Percentiles rank a stretch among this genome's conserved stretches.
Evolutionary conservation across 768 basidiomycete species (phyloP).

Genomic region (Podaxis carcinomalis): DNA sequence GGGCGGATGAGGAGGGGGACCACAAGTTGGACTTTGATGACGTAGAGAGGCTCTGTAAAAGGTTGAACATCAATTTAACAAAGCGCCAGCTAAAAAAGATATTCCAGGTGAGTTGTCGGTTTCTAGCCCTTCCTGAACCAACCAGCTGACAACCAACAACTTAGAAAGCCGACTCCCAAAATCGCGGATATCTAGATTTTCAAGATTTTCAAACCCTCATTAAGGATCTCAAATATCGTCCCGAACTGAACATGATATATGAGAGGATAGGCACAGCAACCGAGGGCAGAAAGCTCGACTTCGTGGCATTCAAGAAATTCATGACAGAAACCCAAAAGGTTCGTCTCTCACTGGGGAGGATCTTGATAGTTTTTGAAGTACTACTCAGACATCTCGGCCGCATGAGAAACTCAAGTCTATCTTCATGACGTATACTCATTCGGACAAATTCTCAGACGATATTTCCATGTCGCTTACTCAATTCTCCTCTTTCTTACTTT

Average conservation of each 20-base stretch:
- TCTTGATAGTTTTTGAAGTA: not conserved
- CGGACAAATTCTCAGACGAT: constrained; percentile 6
- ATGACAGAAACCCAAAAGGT: constrained; percentile 43
- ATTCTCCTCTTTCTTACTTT: constrained; percentile 79
- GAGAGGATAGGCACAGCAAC: constrained; percentile 23
- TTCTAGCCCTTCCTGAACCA: not conserved
- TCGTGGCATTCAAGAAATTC: constrained; percentile 39
- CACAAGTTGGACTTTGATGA: constrained; percentile 67
- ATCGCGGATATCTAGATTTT: constrained; percentile 66
- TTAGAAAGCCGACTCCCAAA: constrained; percentile 60
- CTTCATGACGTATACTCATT: constrained; percentile 30
- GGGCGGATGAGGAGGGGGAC: constrained; percentile 58
- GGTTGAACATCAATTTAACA: constrained; percentile 62
- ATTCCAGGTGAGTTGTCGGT: constrained; percentile 47
- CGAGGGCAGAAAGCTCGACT: constrained; percentile 32
- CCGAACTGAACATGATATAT: constrained; percentile 73
- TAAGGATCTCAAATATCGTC: constrained; percentile 76
- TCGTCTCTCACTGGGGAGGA: not conserved
- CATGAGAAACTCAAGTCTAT: constrained; percentile 27
- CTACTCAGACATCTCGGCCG: constrained; percentile 29
- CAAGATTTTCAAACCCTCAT: constrained; percentile 79
- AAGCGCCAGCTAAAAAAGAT: constrained; percentile 47
- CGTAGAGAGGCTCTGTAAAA: constrained; percentile 63
- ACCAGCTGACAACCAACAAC: not conserved
- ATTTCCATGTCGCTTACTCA: constrained; percentile 47